These are phyloP conservation scores for Starmerella apis DNA, from an alignment of 805 yeast species.

Conservation along the genomic window DNA sequence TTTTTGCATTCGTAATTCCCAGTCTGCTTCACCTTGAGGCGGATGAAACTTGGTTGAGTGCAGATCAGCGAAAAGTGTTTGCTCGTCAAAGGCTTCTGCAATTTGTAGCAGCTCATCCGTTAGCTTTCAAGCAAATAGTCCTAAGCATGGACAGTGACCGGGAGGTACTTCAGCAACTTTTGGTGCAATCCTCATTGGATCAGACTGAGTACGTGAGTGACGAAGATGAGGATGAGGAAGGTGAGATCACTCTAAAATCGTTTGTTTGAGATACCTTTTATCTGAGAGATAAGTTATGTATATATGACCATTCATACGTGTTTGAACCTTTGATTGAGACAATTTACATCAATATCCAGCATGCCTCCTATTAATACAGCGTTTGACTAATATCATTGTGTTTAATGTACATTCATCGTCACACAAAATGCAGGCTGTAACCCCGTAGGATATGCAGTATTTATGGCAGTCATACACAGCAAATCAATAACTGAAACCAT, in stretches of 20 bases:
- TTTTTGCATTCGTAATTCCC: slow-evolving; percentile 18
- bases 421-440: no score
- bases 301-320: no score
- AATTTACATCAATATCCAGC: no score
- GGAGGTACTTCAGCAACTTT: slow-evolving; percentile 17
- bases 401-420: no score
- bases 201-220: slow-evolving; percentile 11
- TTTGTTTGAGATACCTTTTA: slow-evolving; percentile 29
- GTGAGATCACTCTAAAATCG: slow-evolving; percentile 44
- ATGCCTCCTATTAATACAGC: no score
- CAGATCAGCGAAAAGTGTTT: not conserved
- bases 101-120: slow-evolving; percentile 28
- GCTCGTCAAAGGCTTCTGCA: slow-evolving; percentile 27
- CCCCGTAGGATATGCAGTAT: no score
- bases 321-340: no score
- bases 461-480: no score
- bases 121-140: slow-evolving; percentile 34
- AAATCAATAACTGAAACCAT: no score
- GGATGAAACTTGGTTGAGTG: not conserved
- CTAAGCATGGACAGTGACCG: slow-evolving; percentile 34
- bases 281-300: not conserved
- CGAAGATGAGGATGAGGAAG: slow-evolving; percentile 19
- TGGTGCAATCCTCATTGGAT: slow-evolving; percentile 12
- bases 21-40: slow-evolving; percentile 4
- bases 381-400: no score